Percentiles rank a stretch among this genome's conserved stretches.
Evolutionary conservation across 495 filamentous ascomycete species (phyloP).

Genomic region (Penicillium pulvis): DNA sequence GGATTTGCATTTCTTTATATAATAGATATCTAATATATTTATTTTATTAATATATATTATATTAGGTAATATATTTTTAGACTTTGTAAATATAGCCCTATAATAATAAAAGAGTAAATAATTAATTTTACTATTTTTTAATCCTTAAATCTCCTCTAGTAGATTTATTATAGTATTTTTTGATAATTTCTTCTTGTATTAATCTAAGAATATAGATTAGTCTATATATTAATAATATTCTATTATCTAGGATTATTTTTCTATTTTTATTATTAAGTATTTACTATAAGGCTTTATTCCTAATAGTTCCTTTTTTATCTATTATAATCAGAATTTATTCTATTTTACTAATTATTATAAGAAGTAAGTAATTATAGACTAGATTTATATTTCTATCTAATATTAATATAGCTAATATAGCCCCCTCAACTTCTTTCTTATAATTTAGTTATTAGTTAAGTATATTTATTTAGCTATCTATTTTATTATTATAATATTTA

Average conservation of each 20-base stretch:
- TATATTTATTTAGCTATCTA: fast-evolving
- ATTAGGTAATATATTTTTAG: not conserved
- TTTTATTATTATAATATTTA: not conserved
- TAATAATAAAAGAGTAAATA: not conserved
- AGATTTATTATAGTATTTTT: not conserved
- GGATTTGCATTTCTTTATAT: not conserved
- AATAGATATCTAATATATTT: not conserved
- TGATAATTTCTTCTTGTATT: not conserved
- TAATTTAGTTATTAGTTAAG: not conserved
- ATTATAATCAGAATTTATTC: too few species aligned
- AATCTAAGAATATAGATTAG: not conserved
- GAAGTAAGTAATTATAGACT: too few species aligned
- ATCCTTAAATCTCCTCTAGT: not conserved
- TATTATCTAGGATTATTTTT: too few species aligned
- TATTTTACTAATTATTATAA: too few species aligned
- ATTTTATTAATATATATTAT: not conserved
- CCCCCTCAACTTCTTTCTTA: not conserved
- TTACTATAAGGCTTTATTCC: not conserved
- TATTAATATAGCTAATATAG: not conserved
- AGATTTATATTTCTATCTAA: not conserved
- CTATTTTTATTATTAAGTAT: too few species aligned
- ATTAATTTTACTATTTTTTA: conserved; percentile 1
- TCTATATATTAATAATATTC: not conserved
- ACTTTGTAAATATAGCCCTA: not conserved
- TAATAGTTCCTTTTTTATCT: not conserved